A percentile compares a stretch with the other conserved stretches of the same genome.
These are phyloP conservation scores for Arabidopsis lyrata DNA, from an alignment of 441 rosid species.

Conservation along the genomic window DNA sequence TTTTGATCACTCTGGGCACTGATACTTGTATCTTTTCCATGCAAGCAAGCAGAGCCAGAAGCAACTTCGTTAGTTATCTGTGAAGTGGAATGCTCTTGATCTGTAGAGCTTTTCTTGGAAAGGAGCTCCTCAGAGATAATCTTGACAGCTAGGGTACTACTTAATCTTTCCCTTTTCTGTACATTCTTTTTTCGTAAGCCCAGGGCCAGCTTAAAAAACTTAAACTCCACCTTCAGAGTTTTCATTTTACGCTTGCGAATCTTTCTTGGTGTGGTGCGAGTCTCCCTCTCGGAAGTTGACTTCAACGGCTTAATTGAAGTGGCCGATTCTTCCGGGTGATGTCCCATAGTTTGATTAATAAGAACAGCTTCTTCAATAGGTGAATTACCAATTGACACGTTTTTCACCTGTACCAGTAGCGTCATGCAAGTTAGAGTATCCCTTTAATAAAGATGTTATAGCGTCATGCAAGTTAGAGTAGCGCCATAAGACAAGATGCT, in stretches of 20 bases:
- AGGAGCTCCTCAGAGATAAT: conserved; percentile 48
- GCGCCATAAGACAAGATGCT: conserved; percentile 3
- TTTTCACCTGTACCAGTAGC: conserved; percentile 45
- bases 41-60: conserved; percentile 36
- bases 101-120: conserved; percentile 44
- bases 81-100: conserved; percentile 64
- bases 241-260: conserved; percentile 43
- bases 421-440: conserved; percentile 39
- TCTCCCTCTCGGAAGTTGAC: conserved; percentile 32
- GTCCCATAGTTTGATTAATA: conserved; percentile 35
- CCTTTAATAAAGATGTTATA: background rate
- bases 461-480: conserved; percentile 39
- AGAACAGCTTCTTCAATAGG: conserved; percentile 36
- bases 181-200: conserved; percentile 55
- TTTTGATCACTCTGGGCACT: conserved; percentile 48
- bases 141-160: conserved; percentile 26
- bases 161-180: conserved; percentile 54
- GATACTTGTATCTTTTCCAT: conserved; percentile 44
- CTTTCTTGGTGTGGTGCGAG: conserved; percentile 49
- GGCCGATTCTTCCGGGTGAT: conserved; percentile 28
- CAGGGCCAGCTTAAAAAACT: conserved; percentile 53
- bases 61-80: conserved; percentile 38
- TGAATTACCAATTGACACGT: conserved; percentile 35
- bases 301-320: conserved; percentile 25
- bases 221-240: conserved; percentile 54